phyloP scores from a whole-genome alignment of 2,329 filamentous ascomycete genomes.

The Trichoderma endophyticum region DNA sequence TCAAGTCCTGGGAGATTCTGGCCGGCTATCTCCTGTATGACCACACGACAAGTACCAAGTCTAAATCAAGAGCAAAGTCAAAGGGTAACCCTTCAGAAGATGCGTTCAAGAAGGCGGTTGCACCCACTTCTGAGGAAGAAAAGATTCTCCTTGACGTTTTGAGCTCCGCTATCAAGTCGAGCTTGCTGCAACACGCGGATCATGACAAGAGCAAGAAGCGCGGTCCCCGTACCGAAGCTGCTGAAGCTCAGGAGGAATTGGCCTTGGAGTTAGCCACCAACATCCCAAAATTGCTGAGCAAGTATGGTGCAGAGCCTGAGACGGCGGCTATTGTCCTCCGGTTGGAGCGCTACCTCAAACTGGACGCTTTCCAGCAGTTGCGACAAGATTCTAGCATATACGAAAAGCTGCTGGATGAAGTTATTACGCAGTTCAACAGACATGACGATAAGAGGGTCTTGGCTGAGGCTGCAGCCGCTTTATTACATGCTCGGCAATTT shows the following conservation, averaged over 20 bases:
- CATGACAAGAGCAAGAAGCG: slow-evolving; percentile 58
- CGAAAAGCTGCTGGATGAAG: slow-evolving; percentile 78
- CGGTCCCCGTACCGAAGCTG: slow-evolving; percentile 58
- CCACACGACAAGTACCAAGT: slow-evolving; percentile 65
- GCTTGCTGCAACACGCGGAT: slow-evolving; percentile 64
- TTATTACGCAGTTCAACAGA: slow-evolving; percentile 90
- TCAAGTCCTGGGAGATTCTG: slow-evolving; percentile 83
- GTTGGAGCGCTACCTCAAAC: slow-evolving; percentile 79
- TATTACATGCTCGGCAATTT: slow-evolving; percentile 80
- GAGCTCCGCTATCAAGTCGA: slow-evolving; percentile 74
- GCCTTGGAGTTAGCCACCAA: slow-evolving; percentile 72
- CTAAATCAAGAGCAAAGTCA: slow-evolving; percentile 49
- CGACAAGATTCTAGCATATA: slow-evolving; percentile 82
- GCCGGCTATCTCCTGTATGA: slow-evolving; percentile 91
- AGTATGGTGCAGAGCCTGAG: slow-evolving; percentile 85
- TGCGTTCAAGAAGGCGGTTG: slow-evolving; percentile 68
- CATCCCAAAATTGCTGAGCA: slow-evolving; percentile 84
- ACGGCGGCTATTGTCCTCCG: slow-evolving; percentile 83
- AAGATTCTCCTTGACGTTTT: slow-evolving; percentile 83
- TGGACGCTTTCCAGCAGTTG: slow-evolving; percentile 84
- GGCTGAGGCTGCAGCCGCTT: slow-evolving; percentile 74
- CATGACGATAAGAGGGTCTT: slow-evolving; percentile 85
- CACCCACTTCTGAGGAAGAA: slow-evolving; percentile 74
- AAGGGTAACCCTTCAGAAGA: slow-evolving; percentile 54
- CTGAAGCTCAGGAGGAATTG: slow-evolving; percentile 72